Evolutionary conservation across 345 rosid species (phyloP).

Genomic region (Salix suchowensis): DNA sequence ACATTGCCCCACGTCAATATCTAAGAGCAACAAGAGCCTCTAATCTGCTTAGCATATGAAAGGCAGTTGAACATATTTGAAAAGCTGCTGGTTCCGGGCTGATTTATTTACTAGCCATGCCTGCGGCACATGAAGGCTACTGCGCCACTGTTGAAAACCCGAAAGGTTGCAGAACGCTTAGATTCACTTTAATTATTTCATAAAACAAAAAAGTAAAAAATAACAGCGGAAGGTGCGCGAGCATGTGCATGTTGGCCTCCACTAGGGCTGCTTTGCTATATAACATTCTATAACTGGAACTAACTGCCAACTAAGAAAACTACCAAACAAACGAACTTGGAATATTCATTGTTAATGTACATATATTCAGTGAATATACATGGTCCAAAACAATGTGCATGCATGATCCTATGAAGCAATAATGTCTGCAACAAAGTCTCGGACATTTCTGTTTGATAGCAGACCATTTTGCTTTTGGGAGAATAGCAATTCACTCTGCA

Average conservation of each 20-base stretch:
- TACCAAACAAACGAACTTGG: slow-evolving; percentile 16
- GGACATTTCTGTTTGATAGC: background rate
- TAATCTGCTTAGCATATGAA: slow-evolving; percentile 7
- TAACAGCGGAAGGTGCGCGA: slow-evolving; percentile 1
- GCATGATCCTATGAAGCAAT: slow-evolving; percentile 4
- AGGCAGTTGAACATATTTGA: background rate
- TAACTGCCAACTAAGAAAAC: slow-evolving; percentile 33
- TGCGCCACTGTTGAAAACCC: background rate
- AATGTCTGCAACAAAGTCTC: background rate
- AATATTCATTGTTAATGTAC: background rate
- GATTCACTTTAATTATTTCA: slow-evolving; percentile 13
- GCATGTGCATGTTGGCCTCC: slow-evolving; percentile 43
- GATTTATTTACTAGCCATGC: background rate
- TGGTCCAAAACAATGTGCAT: background rate
- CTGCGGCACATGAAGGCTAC: slow-evolving; percentile 25
- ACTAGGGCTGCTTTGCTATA: slow-evolving; percentile 12
- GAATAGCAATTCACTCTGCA: background rate
- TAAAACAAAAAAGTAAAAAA: background rate
- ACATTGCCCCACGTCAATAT: background rate
- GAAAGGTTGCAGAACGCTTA: background rate
- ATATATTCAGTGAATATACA: background rate
- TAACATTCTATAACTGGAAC: slow-evolving; percentile 21
- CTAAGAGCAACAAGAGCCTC: background rate
- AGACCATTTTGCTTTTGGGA: background rate
- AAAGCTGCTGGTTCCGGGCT: background rate